Evolutionary conservation across 192 early-diverging fungal genomes (phyloP), one percentile per base, ranked within the genome.

Genomic region (Dissophora ornata): DNA sequence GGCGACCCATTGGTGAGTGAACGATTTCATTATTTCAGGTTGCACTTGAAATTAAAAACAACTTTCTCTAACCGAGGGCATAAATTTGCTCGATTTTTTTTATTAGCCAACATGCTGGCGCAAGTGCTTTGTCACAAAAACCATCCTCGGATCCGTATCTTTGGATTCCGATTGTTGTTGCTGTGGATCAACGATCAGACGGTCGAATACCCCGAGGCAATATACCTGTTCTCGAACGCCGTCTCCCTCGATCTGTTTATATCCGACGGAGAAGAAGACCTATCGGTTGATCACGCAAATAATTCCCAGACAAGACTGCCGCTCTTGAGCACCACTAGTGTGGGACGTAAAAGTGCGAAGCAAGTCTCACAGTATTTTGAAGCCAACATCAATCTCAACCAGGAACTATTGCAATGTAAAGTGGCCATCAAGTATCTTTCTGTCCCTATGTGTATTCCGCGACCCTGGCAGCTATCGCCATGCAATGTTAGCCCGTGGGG

Each of bases 121-220:
- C 82, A 86, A 19, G 71, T 94, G 0, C 81, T 94, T 7, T 81
- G 84, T 32, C 82, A 84, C 41, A 79, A 83, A 15, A 95, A 94
- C 65, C 91, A 95, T 56, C 82, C 85, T 6, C 69, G 86, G 29
- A 57, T 94, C 24, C 86, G 93, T 22, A 80, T 83, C 8, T 85
- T 93, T 60, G 94, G 94, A 42, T 87, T 95, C 59, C 83, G 85
- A 19, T 57, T 95, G 18, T 67, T 95, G 4, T 83, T 94, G 19
- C 69, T 88, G 11, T 94, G 88, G 88, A 50, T 95, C n/a, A 89
- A 91, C 77, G 81, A 82, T 32, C 90, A 90, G 40, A 82, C 87
- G 3, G 75, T 81, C 2, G 86, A 90, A 41, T 82, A 82, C 25
- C 71, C 79, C 4, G 91, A 92, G 62, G 82, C 82, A 15, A 82